Evolutionary conservation across 495 filamentous ascomycete genomes (phyloP).

Genomic region (Penicillium desertorum): DNA sequence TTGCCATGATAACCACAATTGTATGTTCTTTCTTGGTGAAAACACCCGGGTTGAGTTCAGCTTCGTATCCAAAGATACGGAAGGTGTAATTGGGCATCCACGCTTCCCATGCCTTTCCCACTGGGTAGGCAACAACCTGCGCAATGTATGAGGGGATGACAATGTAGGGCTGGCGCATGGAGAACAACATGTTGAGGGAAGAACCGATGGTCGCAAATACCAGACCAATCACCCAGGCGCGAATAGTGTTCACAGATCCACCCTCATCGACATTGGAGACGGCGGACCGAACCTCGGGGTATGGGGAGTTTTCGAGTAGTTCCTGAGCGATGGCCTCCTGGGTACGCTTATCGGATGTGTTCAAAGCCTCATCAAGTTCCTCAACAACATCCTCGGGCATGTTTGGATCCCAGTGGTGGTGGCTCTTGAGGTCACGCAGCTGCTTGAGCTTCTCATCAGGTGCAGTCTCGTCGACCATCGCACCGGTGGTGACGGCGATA

Average conservation of each 20-base stretch:
- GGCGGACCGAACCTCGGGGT: constrained; percentile 57
- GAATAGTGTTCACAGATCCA: constrained; percentile 64
- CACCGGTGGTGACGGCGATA: constrained; percentile 27
- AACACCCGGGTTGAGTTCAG: constrained; percentile 64
- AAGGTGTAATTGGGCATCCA: constrained; percentile 53
- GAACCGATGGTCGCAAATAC: constrained; percentile 65
- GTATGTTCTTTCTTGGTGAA: constrained; percentile 80
- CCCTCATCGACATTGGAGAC: constrained; percentile 61
- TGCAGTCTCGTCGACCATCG: constrained; percentile 35
- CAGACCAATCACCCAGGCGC: constrained; percentile 71
- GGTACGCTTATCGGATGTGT: constrained; percentile 52
- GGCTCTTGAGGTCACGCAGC: constrained; percentile 51
- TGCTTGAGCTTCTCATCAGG: constrained; percentile 47
- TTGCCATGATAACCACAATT: constrained; percentile 70
- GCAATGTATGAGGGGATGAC: constrained; percentile 66
- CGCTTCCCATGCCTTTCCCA: constrained; percentile 58
- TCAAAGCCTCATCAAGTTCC: constrained; percentile 59
- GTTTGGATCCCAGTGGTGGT: constrained; percentile 70
- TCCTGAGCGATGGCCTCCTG: constrained; percentile 56
- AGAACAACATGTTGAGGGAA: constrained; percentile 69
- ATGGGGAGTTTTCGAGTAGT: constrained; percentile 66
- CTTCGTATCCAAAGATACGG: constrained; percentile 54
- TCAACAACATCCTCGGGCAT: constrained; percentile 60
- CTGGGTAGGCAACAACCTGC: constrained; percentile 68
- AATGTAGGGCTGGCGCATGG: constrained; percentile 63